Base-by-base conservation (phyloP, 2,329 filamentous ascomycete genomes). In the Beauveria pseudobassiana region DNA sequence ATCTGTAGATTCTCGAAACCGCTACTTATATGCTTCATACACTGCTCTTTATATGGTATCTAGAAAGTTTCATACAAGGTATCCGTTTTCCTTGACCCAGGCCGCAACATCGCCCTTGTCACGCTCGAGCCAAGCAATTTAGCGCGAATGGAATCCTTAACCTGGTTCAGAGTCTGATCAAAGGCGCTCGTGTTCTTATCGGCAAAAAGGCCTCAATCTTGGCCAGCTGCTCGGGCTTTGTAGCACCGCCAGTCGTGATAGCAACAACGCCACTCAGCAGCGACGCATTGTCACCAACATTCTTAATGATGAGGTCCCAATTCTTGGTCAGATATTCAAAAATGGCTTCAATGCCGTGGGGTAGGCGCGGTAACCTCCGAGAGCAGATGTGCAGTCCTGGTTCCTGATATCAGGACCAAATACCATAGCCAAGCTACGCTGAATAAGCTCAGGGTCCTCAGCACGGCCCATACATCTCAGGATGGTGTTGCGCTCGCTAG, bases 381-480 rank as follows among this genome's bases (percentile, higher is more conserved):
- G 84, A 1, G 93, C 93, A 72, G 96, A 86, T 77, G 96, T 97
- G 66, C 97, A 87, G 74, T 98, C 93, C 75, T 97, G 93, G 66
- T 90, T 91, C 80, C 96, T 96, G 75, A 97, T 89, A 67, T 96
- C 88, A 64, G 87, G 85, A 72, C 86, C 86, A 62, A 93, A 82
- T 38, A 92, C 82, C 65, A 97, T 80, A 34, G 80, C 83, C 16
- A 98, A 82, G 3, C 92, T 93, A 64, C 86, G 85, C 78, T 95
- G 79, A 73, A 97, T 93, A 54, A 97, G 84, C 66, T 88, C 85
- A 1, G 90, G 87, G 62, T 89, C 82, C 71, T 87, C 87, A 52
- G 91, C 87, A 56, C 91, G 86, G 56, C 93, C 93, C 24, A 98
- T 82, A 38, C 84, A 85, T 68, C 93, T 90, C 63, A 98, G 84